Percentiles rank a stretch among this genome's conserved stretches.
phyloP scores from a whole-genome alignment of 257 asterid species.

The Galeopsis tetrahit region DNA sequence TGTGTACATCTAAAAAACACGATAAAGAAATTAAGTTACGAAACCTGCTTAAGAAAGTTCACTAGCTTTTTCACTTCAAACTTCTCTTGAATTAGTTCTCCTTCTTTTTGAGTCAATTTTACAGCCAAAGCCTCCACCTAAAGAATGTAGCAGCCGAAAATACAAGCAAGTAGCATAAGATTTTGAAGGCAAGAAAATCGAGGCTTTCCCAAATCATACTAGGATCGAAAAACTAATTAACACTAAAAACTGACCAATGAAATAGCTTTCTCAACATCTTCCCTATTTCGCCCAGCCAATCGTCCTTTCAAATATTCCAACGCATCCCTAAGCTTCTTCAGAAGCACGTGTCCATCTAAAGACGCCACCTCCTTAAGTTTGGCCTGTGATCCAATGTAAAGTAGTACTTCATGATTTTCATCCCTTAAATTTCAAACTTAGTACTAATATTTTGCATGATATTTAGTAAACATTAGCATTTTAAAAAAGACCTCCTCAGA shows the following conservation, averaged over 20 bases:
- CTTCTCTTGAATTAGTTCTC: constrained; percentile 75
- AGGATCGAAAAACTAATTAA: background rate
- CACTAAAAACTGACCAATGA: constrained; percentile 68
- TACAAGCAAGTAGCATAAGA: background rate
- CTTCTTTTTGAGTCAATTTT: constrained; percentile 72
- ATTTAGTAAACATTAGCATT: background rate
- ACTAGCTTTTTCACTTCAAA: constrained; percentile 92
- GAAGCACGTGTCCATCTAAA: constrained; percentile 92
- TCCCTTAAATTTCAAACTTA: background rate
- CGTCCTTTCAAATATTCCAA: constrained; percentile 86
- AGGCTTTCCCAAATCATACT: background rate
- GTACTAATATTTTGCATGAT: background rate
- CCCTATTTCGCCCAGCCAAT: constrained; percentile 79
- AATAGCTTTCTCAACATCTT: constrained; percentile 89
- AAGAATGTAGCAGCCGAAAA: constrained; percentile 25
- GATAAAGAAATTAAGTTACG: constrained; percentile 6
- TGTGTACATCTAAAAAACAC: background rate
- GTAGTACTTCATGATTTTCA: background rate
- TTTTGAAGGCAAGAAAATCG: background rate
- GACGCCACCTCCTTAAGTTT: constrained; percentile 90
- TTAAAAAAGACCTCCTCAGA: constrained; percentile 66
- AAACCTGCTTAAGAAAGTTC: constrained; percentile 94
- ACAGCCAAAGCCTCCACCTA: constrained; percentile 99
- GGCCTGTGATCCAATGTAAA: constrained; percentile 58
- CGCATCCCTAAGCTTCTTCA: constrained; percentile 98